Evolutionary conservation across 139 green algal genomes (phyloP), one percentile per base, ranked within the genome.

Genomic region (Coelastrella sp.): DNA sequence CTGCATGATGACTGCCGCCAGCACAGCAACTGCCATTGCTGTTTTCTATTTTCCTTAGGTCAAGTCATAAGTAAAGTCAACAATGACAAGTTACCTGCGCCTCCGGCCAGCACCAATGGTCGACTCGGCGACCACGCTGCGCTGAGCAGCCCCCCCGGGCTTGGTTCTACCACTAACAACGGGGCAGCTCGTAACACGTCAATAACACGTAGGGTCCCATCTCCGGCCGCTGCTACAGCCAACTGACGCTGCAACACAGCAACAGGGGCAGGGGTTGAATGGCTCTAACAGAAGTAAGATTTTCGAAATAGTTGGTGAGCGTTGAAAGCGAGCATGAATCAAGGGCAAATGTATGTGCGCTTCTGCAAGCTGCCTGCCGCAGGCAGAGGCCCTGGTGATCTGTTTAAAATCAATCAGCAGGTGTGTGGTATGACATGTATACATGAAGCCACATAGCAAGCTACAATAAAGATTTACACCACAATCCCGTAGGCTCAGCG

Each of bases 41-140:
- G 71, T 22, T 77, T 22, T 7, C 3, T 47, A 77, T 32, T 77
- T 77, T 23, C 6, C 3, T 23, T 47, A 16, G 6, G 71, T 22
- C 5, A 5, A 32, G 74, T 23, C n/a, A 60, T 17, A 68, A 10
- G 10, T 13, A 71, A 71, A 10, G 11, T 71, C 61, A 10, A 71
- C n/a, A 2, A 10, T 71, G 2, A 71, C 61, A 71, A 76, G 89
- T 87, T 64, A 92, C 93, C 93, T 90, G 91, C 87, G 3, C 89
- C 92, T 4, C 91, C 92, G 8, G 94, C 95, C 80, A 96, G 92
- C 54, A 97, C 92, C 78, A 96, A 76, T 5, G 95, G 95, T n/a
- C 94, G 85, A 60, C 86, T 86, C 56, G 95, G 94, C 14, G 92
- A 95, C 94, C 94, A 97, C 14, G 91, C 84, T 14, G 87, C 90